These are phyloP conservation scores for Phytophthora macrochlamydospora DNA, from an alignment of 352 stramenopile genomes.

Conservation along the genomic window DNA sequence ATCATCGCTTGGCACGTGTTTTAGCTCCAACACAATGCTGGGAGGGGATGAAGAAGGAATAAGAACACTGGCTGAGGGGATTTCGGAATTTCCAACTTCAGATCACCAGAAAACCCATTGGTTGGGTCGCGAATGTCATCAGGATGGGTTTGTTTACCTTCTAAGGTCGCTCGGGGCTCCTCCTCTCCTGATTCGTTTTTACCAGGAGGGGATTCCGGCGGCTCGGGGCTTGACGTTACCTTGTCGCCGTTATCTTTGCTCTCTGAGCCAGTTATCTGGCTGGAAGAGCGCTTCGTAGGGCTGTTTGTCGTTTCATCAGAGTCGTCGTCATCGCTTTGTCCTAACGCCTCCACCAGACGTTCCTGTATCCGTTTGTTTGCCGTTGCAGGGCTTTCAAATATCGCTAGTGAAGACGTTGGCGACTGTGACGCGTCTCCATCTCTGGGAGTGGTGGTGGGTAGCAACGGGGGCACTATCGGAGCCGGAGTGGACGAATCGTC, in stretches of 20 bases:
- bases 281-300: conserved; percentile 22
- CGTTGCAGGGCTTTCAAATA: conserved; percentile 54
- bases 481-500: background rate
- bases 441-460: background rate
- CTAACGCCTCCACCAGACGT: conserved; percentile 52
- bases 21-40: conserved; percentile 13
- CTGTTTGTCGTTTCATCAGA: conserved; percentile 23
- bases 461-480: background rate
- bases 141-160: no score
- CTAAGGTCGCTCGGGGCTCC: background rate
- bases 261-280: conserved; percentile 11
- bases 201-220: background rate
- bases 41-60: conserved; percentile 14
- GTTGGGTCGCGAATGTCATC: no score
- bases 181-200: background rate
- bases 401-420: conserved; percentile 15
- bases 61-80: conserved; percentile 21
- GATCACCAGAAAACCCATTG: background rate
- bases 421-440: conserved; percentile 10
- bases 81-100: conserved; percentile 38
- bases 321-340: conserved; percentile 61
- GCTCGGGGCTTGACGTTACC: background rate
- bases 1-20: conserved; percentile 42
- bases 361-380: conserved; percentile 56
- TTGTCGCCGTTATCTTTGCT: background rate